Evolutionary conservation across 2,329 filamentous ascomycete species (phyloP), one percentile per base, ranked within the genome.

Genomic region (Cordyceps javanica): DNA sequence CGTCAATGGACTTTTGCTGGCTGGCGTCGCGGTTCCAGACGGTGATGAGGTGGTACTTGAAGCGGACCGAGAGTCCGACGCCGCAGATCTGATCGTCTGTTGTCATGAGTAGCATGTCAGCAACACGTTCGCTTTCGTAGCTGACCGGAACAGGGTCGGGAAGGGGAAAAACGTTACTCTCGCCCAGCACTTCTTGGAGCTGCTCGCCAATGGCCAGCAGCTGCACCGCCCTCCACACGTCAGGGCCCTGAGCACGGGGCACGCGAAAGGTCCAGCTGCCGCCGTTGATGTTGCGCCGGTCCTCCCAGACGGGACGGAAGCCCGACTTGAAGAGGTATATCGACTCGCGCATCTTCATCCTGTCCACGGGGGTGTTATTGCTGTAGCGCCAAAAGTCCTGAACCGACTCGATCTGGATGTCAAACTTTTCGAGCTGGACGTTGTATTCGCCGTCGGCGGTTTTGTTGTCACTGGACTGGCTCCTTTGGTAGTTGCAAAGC

Each of bases 201-300:
- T 87, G 82, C 77, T 95, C 90, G 34, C 90, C 90, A 60, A 94
- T 90, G 34, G 90, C 90, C 71, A 94, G 80, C 69, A 93, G 76
- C 75, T 91, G 84, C 61, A 96, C 80, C 69, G 87, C 85, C 65
- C 86, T 91, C 90, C 88, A 97, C 68, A 90, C 88, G 65, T 87
- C 87, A 3, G 85, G 82, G 6, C 83, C 84, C 38, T 82, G 80
- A 61, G 78, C 80, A 77, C 96, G 96, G 62, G 87, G 86, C 45
- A 97, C 87, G 52, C 92, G 86, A 73, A 97, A 96, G 23, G 91
- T 95, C 91, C 91, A 97, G 70, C 89, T 88, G 51, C 93, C 93
- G 54, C 93, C 93, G 61, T 86, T 81, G 60, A 88, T 78, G 73
- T 97, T 97, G 66, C 94, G 86, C 41, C 89, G 83, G 70, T 97